Evolutionary conservation across 176 grass and related monocot species (phyloP).

Genomic region (Guadua angustifolia): DNA sequence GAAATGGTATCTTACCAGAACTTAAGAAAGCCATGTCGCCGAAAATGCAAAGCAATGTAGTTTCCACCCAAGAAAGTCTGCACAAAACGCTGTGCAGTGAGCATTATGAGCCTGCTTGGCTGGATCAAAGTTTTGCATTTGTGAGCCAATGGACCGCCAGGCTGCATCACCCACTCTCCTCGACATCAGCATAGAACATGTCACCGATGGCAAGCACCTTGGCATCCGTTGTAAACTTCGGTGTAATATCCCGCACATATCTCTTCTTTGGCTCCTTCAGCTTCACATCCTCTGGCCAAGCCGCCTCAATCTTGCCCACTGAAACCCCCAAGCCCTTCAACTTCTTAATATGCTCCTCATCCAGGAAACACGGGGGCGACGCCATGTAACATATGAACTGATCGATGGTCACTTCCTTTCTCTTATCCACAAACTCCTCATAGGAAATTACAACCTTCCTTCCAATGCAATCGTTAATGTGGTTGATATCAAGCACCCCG

Average conservation of each 20-base stretch:
- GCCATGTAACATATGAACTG: slow-evolving; percentile 85
- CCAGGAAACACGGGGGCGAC: slow-evolving; percentile 81
- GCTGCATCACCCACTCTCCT: slow-evolving; percentile 95
- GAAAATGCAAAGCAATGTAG: slow-evolving; percentile 95
- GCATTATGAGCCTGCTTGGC: slow-evolving; percentile 69
- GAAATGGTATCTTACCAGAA: slow-evolving; percentile 66
- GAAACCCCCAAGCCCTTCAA: slow-evolving; percentile 78
- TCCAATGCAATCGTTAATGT: slow-evolving; percentile 83
- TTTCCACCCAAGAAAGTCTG: slow-evolving; percentile 93
- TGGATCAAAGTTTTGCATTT: slow-evolving; percentile 87
- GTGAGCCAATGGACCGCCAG: slow-evolving; percentile 80
- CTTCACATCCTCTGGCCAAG: slow-evolving; percentile 90
- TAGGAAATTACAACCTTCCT: slow-evolving; percentile 79
- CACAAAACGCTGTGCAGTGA: slow-evolving; percentile 87
- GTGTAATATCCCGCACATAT: slow-evolving; percentile 66
- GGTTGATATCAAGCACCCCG: slow-evolving; percentile 75
- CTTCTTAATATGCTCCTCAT: slow-evolving; percentile 91
- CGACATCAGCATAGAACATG: slow-evolving; percentile 88
- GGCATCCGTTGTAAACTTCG: slow-evolving; percentile 74
- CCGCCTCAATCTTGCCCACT: slow-evolving; percentile 70
- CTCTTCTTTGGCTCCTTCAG: slow-evolving; percentile 88
- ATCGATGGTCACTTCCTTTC: slow-evolving; percentile 86
- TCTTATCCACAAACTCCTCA: slow-evolving; percentile 67
- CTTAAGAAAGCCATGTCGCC: slow-evolving; percentile 89
- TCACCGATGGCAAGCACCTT: slow-evolving; percentile 87